Conservation (phyloP, 2,329 filamentous ascomycete genomes). For the Aureobasidium leucospermi region DNA sequence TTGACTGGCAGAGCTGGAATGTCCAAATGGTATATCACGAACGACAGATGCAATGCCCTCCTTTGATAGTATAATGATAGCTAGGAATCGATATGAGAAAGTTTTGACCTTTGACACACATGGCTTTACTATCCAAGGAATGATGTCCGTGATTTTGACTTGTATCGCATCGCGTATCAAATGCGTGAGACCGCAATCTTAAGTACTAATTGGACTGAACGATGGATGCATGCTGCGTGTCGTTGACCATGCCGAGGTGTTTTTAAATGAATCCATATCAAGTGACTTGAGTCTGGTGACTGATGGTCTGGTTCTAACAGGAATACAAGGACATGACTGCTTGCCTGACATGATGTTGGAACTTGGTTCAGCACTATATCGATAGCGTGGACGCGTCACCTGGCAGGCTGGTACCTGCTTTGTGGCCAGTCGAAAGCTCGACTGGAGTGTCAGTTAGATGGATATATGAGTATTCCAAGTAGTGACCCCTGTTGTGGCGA, state of each 20-base stretch:
- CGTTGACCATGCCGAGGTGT: not conserved
- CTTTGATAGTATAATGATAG: conserved; percentile 3
- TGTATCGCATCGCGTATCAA: not conserved
- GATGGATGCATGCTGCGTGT: not conserved
- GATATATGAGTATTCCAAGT: not conserved
- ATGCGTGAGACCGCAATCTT: too few relatives aligned
- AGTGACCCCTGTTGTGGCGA: not conserved
- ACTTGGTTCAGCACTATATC: not conserved
- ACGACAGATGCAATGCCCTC: conserved; percentile 7
- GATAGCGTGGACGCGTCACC: not conserved
- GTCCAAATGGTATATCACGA: not conserved
- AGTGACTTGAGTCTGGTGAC: not conserved
- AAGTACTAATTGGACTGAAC: too few relatives aligned
- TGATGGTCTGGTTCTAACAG: not conserved
- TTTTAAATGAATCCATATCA: too few relatives aligned
- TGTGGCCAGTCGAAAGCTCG: not conserved
- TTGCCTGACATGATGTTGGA: not conserved
- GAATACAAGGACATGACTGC: not conserved
- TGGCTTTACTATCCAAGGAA: not conserved
- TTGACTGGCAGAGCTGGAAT: not conserved
- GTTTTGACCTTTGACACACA: not conserved
- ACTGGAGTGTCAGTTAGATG: too few relatives aligned
- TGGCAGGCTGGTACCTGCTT: not conserved
- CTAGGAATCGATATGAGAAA: not conserved
- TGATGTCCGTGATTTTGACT: too few relatives aligned